Percentiles rank a stretch among this genome's conserved stretches.
Conservation (phyloP, 768 basidiomycete species). For the Kwoniella europaea region DNA sequence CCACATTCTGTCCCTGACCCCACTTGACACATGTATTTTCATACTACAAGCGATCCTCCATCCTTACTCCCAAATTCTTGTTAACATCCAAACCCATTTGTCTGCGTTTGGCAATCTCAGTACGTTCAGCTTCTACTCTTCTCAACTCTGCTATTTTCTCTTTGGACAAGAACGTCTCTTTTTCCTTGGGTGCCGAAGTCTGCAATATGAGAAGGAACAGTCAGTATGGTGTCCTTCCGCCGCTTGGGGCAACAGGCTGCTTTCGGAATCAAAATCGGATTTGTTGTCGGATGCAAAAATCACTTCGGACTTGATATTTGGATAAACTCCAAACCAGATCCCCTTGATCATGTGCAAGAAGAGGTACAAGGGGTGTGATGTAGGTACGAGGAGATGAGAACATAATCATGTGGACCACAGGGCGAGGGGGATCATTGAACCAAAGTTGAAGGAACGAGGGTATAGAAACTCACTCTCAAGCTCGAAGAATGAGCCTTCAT, state of each 20-base stretch:
- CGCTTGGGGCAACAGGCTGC: neutral
- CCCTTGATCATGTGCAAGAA: too few relatives aligned
- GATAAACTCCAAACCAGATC: too few relatives aligned
- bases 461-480: slow-evolving; percentile 67
- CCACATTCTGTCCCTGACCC: too few relatives aligned
- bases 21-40: too few relatives aligned
- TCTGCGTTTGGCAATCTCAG: slow-evolving; percentile 66
- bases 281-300: too few relatives aligned
- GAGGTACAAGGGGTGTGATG: too few relatives aligned
- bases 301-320: too few relatives aligned
- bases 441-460: neutral
- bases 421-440: too few relatives aligned
- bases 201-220: slow-evolving; percentile 7
- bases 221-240: neutral
- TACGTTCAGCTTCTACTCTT: slow-evolving; percentile 80
- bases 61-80: slow-evolving; percentile 50
- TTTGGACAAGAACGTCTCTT: slow-evolving; percentile 74
- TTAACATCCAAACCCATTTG: slow-evolving; percentile 52
- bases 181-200: slow-evolving; percentile 61
- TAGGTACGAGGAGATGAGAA: too few relatives aligned
- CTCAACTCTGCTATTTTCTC: slow-evolving; percentile 82
- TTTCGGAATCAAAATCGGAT: neutral
- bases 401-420: too few relatives aligned
- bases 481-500: slow-evolving; percentile 73
- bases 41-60: slow-evolving; percentile 30